Evolutionary conservation across 208 protist genomes (phyloP).

Genomic region (Herpetomonas muscarum): DNA sequence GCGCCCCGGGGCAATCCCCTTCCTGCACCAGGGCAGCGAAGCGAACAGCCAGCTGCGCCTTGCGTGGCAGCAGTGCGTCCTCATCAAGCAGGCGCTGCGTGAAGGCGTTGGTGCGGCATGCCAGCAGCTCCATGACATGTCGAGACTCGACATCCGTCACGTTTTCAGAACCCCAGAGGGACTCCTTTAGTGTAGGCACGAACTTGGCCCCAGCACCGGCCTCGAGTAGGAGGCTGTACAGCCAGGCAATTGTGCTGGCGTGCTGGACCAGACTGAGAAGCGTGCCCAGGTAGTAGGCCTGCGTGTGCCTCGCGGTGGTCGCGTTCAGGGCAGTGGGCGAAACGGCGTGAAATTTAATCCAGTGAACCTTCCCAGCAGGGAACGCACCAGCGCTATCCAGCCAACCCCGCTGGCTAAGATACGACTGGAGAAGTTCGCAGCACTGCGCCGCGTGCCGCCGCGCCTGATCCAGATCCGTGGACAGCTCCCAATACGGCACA

Average conservation of each 20-base stretch:
- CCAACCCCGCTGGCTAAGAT: slow-evolving; percentile 2
- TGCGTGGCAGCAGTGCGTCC: background rate
- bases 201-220: slow-evolving; percentile 12
- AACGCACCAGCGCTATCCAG: slow-evolving; percentile 5
- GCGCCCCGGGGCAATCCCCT: slow-evolving; percentile 13
- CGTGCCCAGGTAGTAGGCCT: slow-evolving; percentile 42
- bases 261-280: slow-evolving; percentile 34
- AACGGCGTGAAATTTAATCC: slow-evolving; percentile 3
- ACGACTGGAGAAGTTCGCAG: background rate
- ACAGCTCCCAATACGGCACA: slow-evolving; percentile 34
- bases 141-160: background rate
- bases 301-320: slow-evolving; percentile 34
- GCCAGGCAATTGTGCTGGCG: slow-evolving; percentile 41
- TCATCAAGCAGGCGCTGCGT: background rate
- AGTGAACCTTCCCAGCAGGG: background rate
- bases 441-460: slow-evolving; percentile 4
- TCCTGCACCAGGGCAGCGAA: slow-evolving; percentile 7
- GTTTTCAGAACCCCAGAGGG: slow-evolving; percentile 24
- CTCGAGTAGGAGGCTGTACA: slow-evolving; percentile 47
- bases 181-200: slow-evolving; percentile 22
- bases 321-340: slow-evolving; percentile 10
- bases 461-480: slow-evolving; percentile 23
- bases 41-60: background rate
- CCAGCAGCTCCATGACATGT: background rate
- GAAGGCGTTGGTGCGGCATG: background rate